Base-by-base conservation (phyloP, 164 flowering plant species). In the Buxus sempervirens region DNA sequence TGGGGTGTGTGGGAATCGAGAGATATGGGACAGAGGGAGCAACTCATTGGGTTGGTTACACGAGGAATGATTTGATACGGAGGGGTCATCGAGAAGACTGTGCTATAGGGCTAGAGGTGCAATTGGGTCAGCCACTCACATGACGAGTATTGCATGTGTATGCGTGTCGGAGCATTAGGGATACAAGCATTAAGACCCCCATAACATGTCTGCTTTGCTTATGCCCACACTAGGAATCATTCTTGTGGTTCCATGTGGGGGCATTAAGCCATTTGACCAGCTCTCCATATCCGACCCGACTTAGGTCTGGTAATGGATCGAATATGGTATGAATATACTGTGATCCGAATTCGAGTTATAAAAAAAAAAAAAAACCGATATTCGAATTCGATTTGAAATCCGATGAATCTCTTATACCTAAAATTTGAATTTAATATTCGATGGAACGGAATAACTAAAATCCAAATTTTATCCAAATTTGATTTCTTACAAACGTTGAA, bases 171-270 rank as follows among this genome's bases (percentile, higher is more conserved):
- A 63, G 51, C 69, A 38, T 0, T 9, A 1, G 27, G 42, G 54
- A 41, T 21, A 28, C 51, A 15, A 61, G 45, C 25, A 53, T 51
- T 60, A 68, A 23, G 64, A 56, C 65, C 60, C 64, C n/a, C n/a
- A n/a, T 68, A 60, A 68, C 71, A 45, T 68, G 60, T 60, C 60
- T 57, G 20, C 20, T 55, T 38, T 22, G 41, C 51, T 9, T 36
- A n/a, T 57, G 38, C 38, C 7, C 72, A 70, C 72, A 70, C 57
- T 60, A 70, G 55, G 15, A 71, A 71, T 71, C 60, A 65, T 65
- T 23, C 69, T 23, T 3, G 38, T 32, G 7, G 38, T 32, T 32
- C 7, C 7, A 7, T n/a, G 38, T 32, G 38, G 38, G 38, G 38
- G 38, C 38, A 32, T 32, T 32, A 32, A 32, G 7, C 5, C 5